Conservation (phyloP, 345 rosid genomes). For the Salix exigua region DNA sequence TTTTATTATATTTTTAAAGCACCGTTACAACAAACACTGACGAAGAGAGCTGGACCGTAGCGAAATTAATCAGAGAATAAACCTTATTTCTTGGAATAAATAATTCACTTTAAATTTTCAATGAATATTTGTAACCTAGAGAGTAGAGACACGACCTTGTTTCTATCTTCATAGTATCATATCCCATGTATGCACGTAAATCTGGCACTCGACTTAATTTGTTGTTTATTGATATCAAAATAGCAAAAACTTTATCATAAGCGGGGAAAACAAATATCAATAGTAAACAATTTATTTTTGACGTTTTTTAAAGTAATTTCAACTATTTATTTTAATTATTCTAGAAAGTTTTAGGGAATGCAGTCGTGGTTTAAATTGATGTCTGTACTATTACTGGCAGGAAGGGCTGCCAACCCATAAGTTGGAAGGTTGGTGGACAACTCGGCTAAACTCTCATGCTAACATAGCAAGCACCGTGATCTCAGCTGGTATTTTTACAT, state of each 20-base stretch:
- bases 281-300: not conserved
- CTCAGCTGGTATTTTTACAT: conserved; percentile 31
- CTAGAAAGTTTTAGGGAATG: no score
- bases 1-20: no score
- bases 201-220: no score
- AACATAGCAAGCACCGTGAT: not conserved
- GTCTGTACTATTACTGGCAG: not conserved
- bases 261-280: no score
- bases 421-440: conserved; percentile 6
- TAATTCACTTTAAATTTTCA: not conserved
- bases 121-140: not conserved
- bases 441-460: not conserved
- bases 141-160: not conserved
- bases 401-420: not conserved
- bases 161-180: not conserved
- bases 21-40: no score
- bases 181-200: no score
- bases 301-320: no score
- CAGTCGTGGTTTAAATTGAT: not conserved
- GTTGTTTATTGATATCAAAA: no score
- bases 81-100: not conserved
- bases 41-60: not conserved
- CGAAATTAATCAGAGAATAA: not conserved
- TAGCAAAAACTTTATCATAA: no score
- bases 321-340: no score